Conservation (phyloP, 2,329 filamentous ascomycete genomes). For the Pseudocercospora eumusae region DNA sequence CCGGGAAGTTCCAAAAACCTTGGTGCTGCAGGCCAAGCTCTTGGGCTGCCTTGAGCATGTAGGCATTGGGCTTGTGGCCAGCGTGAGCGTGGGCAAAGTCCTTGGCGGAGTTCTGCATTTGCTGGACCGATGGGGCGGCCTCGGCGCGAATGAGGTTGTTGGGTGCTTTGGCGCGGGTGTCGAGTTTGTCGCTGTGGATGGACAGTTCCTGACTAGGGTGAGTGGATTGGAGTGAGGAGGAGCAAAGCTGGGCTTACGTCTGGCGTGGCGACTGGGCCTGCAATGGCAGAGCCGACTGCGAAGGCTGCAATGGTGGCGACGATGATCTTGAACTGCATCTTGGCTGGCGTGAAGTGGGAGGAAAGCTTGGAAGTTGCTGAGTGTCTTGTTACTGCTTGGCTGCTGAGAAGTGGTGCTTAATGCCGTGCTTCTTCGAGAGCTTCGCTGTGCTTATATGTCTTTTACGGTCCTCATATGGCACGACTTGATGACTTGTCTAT, state of each 20-base stretch:
- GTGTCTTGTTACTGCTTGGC: not conserved
- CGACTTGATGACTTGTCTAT: too few species aligned
- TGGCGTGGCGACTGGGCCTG: conserved; percentile 12
- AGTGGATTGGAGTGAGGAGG: not conserved
- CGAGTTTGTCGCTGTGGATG: not conserved
- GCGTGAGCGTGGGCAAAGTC: not conserved
- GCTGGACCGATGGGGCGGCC: not conserved
- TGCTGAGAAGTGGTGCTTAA: not conserved
- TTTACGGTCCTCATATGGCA: not conserved
- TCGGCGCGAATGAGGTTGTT: conserved; percentile 5
- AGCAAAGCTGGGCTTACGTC: too few species aligned
- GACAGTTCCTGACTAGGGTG: not conserved
- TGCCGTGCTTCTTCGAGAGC: not conserved
- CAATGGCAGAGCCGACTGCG: conserved; percentile 17
- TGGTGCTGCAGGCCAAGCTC: not conserved
- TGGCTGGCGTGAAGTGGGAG: not conserved
- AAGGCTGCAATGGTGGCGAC: conserved; percentile 17
- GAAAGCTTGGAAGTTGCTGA: not conserved
- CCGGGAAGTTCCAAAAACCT: not conserved
- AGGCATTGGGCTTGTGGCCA: not conserved
- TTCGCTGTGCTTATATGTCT: not conserved
- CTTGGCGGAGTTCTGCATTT: conserved; percentile 3
- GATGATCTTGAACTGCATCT: conserved; percentile 20
- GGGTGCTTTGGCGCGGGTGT: not conserved
- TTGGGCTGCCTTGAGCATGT: not conserved